Percentiles rank a stretch among this genome's conserved stretches.
Evolutionary conservation across 371 early-diverging fungal genomes (phyloP).

Genomic region (Mortierella sp.): DNA sequence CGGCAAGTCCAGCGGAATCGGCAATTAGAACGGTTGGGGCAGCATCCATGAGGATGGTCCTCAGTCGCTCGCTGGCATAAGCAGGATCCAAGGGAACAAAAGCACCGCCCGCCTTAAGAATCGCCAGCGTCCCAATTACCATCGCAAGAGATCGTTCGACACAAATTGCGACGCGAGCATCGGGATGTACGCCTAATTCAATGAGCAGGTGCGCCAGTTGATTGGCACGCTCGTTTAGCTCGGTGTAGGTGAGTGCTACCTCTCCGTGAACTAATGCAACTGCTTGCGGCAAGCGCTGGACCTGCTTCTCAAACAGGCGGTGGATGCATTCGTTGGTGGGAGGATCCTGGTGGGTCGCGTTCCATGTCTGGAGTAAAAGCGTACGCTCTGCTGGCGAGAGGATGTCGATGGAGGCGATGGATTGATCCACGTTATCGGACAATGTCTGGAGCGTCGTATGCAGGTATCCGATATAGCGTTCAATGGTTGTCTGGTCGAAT

Average conservation of each 20-base stretch:
- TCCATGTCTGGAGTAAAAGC: conserved; percentile 1
- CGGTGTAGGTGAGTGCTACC: too few species aligned
- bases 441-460: neutral
- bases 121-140: neutral
- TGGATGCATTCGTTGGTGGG: neutral
- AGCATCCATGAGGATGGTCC: neutral
- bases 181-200: neutral
- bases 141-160: conserved; percentile 1
- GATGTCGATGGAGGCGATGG: neutral
- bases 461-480: conserved; percentile 10
- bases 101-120: neutral
- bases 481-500: conserved; percentile 5
- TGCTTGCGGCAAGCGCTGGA: neutral
- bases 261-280: neutral
- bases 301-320: too few species aligned
- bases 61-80: conserved; percentile 1
- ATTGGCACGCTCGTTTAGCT: too few species aligned
- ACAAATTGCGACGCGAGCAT: neutral
- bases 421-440: neutral
- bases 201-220: neutral
- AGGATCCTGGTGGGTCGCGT: neutral
- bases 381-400: neutral
- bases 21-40: neutral
- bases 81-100: conserved; percentile 3
- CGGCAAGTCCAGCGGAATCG: neutral